Base-by-base conservation (phyloP, 2,329 filamentous ascomycete species). In the Ambrosiella xylebori region DNA sequence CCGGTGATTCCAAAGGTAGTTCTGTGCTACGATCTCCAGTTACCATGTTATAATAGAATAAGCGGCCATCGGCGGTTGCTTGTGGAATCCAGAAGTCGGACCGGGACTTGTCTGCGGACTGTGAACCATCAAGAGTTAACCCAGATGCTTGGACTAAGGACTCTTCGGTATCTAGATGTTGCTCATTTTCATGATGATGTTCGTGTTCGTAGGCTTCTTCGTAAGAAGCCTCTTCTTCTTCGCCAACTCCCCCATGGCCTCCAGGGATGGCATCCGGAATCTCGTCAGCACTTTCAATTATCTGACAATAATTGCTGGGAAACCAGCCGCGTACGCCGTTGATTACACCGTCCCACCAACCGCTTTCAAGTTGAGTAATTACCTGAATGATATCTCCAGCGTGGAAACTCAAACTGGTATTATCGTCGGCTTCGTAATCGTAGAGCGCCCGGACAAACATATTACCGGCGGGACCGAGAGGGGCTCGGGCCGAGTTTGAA, bases 321-420 rank as follows among this genome's bases (percentile, higher is more conserved):
- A 98, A 98, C 93, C 93, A 98, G 68, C 93, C 93, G 68, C 93
- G 84, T 64, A 95, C 86, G 60, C 90, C 88, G 66, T 96, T 93
- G 69, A 98, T 95, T 58, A 98, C 88, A 54, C 93, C 93, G 73
- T 98, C 93, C 93, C 93, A 98, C 93, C 93, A 98, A 59, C 93
- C 93, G 66, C 90, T 97, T 71, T 98, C 93, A 59, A 97, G 78
- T 72, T 96, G 91, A 57, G 93, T 98, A 65, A 98, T 91, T 65
- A 98, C 93, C 73, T 97, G 91, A 66, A 98, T 98, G 64, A 97
- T 83, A 72, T 98, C 93, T 66, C 93, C 93, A 70, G 95, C 86
- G 65, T 88, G 88, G 71, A 98, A 98, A 72, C 90, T 97, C 68
- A 98, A 74, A 73, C 90, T 96, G 53, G 91, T 97, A 65, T 88